Percentiles rank a stretch among this genome's conserved stretches.
Conservation (phyloP, 805 yeast species). For the Tetrapisispora iriomotensis region DNA sequence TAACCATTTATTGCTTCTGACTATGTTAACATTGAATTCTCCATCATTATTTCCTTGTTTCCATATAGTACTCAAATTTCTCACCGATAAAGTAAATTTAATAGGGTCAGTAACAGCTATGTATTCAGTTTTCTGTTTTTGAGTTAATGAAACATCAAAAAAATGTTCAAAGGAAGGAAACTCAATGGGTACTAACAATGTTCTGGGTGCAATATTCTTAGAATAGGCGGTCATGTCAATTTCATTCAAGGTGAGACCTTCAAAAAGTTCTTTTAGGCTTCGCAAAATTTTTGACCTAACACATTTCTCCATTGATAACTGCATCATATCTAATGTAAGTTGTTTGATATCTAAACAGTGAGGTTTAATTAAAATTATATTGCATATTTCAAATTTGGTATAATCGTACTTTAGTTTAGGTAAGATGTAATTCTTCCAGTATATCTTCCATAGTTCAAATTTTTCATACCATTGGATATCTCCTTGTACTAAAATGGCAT, state of each 20-base stretch:
- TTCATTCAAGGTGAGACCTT: conserved; percentile 15
- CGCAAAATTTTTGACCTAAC: conserved; percentile 13
- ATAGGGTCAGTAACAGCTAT: conserved; percentile 16
- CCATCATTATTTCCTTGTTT: neutral
- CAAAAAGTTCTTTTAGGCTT: conserved; percentile 11
- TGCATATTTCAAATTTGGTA: conserved; percentile 10
- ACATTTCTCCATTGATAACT: conserved; percentile 5
- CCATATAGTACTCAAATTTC: conserved; percentile 18
- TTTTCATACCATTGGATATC: conserved; percentile 16
- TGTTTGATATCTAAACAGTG: conserved; percentile 1
- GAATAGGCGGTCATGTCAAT: conserved; percentile 19
- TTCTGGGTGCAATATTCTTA: conserved; percentile 12
- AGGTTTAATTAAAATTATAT: conserved; percentile 7
- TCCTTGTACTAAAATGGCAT: conserved; percentile 20
- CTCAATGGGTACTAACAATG: conserved; percentile 21
- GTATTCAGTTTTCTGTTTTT: neutral
- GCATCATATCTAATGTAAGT: neutral
- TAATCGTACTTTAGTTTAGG: conserved; percentile 18
- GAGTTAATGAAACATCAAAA: conserved; percentile 14
- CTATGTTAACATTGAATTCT: conserved; percentile 38
- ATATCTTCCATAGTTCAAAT: conserved; percentile 16
- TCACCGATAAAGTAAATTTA: conserved; percentile 10
- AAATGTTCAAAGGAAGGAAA: conserved; percentile 19
- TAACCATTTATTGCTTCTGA: conserved; percentile 64
- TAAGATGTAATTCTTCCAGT: conserved; percentile 20